Conservation (phyloP, 306 rosid species). For the Sechiopsis laciniata region DNA sequence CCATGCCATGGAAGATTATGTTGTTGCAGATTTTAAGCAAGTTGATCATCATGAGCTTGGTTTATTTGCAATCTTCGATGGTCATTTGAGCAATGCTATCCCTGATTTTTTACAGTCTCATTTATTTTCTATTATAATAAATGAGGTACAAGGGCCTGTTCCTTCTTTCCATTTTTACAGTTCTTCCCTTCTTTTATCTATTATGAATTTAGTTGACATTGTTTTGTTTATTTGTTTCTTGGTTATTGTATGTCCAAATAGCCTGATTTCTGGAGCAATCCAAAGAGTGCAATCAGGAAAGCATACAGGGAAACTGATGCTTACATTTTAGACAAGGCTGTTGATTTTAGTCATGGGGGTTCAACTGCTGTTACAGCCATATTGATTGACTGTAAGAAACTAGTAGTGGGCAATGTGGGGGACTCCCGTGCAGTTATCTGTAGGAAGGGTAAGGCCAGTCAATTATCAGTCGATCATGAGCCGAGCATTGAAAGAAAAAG, state of each 20-base stretch:
- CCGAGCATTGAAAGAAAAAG: slow-evolving; percentile 53
- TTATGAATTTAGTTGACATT: neutral
- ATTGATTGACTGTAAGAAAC: slow-evolving; percentile 63
- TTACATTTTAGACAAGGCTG: slow-evolving; percentile 62
- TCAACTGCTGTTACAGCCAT: slow-evolving; percentile 98
- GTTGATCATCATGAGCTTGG: slow-evolving; percentile 73
- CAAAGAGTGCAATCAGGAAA: slow-evolving; percentile 54
- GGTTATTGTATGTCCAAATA: slow-evolving; percentile 24
- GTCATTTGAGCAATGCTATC: slow-evolving; percentile 76
- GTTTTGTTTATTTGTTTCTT: slow-evolving; percentile 13
- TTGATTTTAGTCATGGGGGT: slow-evolving; percentile 80
- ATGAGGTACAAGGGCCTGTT: slow-evolving; percentile 47
- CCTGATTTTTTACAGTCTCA: slow-evolving; percentile 64
- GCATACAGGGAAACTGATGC: slow-evolving; percentile 70
- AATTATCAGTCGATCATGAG: slow-evolving; percentile 82
- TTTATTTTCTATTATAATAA: slow-evolving; percentile 69
- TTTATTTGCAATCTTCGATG: slow-evolving; percentile 89
- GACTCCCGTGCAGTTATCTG: slow-evolving; percentile 87
- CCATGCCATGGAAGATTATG: slow-evolving; percentile 87
- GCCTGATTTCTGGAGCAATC: slow-evolving; percentile 76
- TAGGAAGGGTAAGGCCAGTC: slow-evolving; percentile 61
- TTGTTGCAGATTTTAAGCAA: slow-evolving; percentile 75
- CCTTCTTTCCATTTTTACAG: neutral
- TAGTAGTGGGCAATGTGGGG: slow-evolving; percentile 82
- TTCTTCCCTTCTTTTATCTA: neutral